A percentile compares a stretch with the other conserved stretches of the same genome.
Evolutionary conservation across 306 rosid genomes (phyloP).

Genomic region (Senna tora): DNA sequence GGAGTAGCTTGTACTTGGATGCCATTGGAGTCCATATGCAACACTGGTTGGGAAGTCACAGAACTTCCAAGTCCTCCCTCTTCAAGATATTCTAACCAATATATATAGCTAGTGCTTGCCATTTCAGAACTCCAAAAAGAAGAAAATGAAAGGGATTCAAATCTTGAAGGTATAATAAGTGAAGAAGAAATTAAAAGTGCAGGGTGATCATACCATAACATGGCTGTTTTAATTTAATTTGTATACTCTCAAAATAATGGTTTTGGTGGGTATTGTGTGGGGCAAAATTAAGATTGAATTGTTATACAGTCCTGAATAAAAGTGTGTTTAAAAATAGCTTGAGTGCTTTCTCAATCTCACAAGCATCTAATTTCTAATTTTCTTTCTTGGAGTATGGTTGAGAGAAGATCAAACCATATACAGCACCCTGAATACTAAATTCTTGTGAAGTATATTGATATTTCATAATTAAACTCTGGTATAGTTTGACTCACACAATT

Average conservation of each 20-base stretch:
- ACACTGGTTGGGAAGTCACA: constrained; percentile 90
- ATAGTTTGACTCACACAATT: too few species aligned
- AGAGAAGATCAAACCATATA: too few species aligned
- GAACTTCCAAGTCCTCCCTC: constrained; percentile 49
- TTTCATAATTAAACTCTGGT: too few species aligned
- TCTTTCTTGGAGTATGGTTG: too few species aligned
- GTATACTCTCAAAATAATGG: not conserved
- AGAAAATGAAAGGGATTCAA: constrained; percentile 5
- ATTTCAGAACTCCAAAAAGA: not conserved
- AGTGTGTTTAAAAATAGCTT: not conserved
- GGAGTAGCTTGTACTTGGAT: constrained; percentile 83
- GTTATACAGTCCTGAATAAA: not conserved
- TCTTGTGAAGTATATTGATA: too few species aligned
- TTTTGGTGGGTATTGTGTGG: not conserved
- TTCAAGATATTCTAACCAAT: constrained; percentile 63
- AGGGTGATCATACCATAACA: not conserved
- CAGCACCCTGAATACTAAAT: too few species aligned
- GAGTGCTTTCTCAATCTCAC: not conserved
- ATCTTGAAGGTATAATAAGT: constrained; percentile 9
- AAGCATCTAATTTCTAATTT: too few species aligned
- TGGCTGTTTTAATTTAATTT: not conserved
- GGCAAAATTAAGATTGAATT: not conserved
- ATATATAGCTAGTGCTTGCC: not conserved
- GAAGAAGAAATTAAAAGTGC: not conserved
- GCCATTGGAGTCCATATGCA: constrained; percentile 97